phyloP scores from a whole-genome alignment of 2,329 filamentous ascomycete species.

The Botrytis porri region DNA sequence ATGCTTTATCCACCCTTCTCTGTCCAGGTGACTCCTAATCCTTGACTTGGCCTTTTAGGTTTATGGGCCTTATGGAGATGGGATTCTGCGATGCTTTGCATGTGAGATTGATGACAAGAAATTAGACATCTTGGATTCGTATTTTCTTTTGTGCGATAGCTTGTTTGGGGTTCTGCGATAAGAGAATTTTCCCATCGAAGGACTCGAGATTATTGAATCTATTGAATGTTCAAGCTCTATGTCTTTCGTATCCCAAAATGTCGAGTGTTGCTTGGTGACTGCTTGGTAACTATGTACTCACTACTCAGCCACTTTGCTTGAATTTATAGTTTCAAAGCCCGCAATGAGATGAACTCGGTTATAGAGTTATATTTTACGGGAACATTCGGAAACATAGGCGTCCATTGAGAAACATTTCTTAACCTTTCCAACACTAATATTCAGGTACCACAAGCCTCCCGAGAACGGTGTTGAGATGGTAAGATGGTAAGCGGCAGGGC shows the following conservation, averaged over 20 bases:
- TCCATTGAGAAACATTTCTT: not conserved
- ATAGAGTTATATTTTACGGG: not conserved
- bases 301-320: constrained; percentile 6
- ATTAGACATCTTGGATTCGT: not conserved
- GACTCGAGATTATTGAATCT: not conserved
- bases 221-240: constrained; percentile 12
- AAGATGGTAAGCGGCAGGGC: constrained; percentile 1
- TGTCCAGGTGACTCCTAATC: constrained; percentile 13
- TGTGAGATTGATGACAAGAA: constrained; percentile 3
- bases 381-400: not conserved
- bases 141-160: not conserved
- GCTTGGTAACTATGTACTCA: not conserved
- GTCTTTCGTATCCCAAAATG: constrained; percentile 8
- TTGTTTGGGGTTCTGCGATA: not conserved
- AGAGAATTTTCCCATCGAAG: not conserved
- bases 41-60: constrained; percentile 7
- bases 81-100: not conserved
- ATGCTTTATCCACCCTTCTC: not conserved
- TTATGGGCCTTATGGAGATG: constrained; percentile 1
- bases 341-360: constrained; percentile 10
- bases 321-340: not conserved
- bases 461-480: constrained; percentile 7
- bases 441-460: constrained; percentile 12
- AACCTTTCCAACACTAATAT: not conserved
- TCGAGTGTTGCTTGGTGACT: not conserved